Evolutionary conservation across 2,329 filamentous ascomycete species (phyloP), one percentile per base, ranked within the genome.

Genomic region (Pseudogymnoascus sp.): DNA sequence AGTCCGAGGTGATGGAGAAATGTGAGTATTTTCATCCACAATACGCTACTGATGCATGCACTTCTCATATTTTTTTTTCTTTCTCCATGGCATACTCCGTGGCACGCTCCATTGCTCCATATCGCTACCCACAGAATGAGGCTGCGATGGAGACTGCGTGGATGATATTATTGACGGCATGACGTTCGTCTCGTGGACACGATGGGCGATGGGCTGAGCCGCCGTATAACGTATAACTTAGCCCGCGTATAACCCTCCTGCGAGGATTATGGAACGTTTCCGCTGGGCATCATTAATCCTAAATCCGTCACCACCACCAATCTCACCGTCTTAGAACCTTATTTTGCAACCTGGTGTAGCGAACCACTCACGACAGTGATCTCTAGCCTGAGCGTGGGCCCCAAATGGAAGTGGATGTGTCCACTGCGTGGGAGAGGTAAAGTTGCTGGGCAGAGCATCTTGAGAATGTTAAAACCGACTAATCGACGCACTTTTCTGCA

Each of bases 121-220:
- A 48, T 48, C 8, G 8, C 37, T 48, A 48, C 23, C 41, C 41
- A 48, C 41, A 48, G 23, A 48, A 48, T 48, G 41, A 48, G 41
- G 41, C 41, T 28, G 15, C 21, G 41, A 48, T 28, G 41, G 41
- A 28, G 41, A 48, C 39, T 12, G 5, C 38, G 38, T 48, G 41
- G 41, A 48, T 48, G 21, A 13, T 8, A 28, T 15, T 48, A 48
- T 28, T 48, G 23, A 48, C 41, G 41, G 41, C 41, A 48, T 48
- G 41, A 48, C 41, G 41, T 13, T 48, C 23, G 7, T 48, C 41
- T 48, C 41, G 41, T 48, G 23, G 23, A 28, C 21, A 28, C 5
- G 18, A 23, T 48, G 41, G 41, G 41, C 28, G 28, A 28, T 7
- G 38, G 41, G 41, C 41, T 21, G n/a, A 48, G 41, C 41, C 21